Evolutionary conservation across 805 yeast genomes (phyloP), one percentile per base, ranked within the genome.

Genomic region (Cyberlindnera maclurae): DNA sequence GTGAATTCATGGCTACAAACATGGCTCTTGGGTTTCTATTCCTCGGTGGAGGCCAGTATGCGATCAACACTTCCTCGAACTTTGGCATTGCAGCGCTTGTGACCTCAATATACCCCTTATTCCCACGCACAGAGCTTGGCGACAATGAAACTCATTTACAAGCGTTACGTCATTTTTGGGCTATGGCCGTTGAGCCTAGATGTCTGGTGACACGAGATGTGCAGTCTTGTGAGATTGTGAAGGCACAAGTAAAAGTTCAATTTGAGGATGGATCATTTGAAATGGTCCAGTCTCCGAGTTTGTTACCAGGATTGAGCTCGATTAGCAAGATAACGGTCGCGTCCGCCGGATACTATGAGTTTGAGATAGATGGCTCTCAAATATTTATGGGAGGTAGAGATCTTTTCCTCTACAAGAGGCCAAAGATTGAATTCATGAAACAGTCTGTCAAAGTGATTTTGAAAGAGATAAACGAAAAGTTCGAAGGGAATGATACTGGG

Each of bases 1-100:
- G 95, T 0, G 75, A 77, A 42, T 84, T 75, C 51, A 76, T 83
- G 77, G 84, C 89, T 0, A 67, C 79, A 2, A 86, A 84, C 50
- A 72, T 85, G 66, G 84, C 95, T 0, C 60, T 93, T 29, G 99
- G 99, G 2, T 77, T 90, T 50, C 64, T 90, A 38, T 89, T 90
- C 54, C 58, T 93, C 28, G 96, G 96, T 0, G 93, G 96, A 2
- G 96, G 97, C 0, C 96, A 87, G 56, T 87, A 77, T 58, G 88
- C 95, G 0, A 73, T 93, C 41, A 69, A 75, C 29, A 71, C 68
- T 13, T 50, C 60, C 7, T 73, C 82, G 3, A 71, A 75, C 39
- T 65, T 82, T 51, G 76, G 86, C 2, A 64, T 79, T 38, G 95
- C 89, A 0, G 59, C 81, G 3, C 67, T 93, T 49, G 62, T 87